phyloP scores from a whole-genome alignment of 2,329 filamentous ascomycete genomes.

The Ophiostoma quercus region DNA sequence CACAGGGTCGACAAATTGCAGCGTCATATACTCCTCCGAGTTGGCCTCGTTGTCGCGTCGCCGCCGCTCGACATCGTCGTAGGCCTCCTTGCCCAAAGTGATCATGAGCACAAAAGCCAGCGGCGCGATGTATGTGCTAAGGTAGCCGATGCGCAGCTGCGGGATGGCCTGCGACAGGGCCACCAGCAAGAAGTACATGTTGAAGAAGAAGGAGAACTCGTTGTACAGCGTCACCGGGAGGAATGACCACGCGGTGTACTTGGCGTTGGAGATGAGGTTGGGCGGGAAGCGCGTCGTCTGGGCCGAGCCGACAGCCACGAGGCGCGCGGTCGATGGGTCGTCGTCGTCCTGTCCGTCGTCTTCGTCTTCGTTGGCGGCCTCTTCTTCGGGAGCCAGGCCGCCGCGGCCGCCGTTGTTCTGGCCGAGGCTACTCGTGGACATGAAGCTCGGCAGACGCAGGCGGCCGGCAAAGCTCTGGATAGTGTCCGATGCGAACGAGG shows the following conservation, averaged over 20 bases:
- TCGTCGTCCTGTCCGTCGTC: constrained; percentile 43
- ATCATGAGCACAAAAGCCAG: constrained; percentile 87
- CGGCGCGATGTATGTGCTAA: constrained; percentile 90
- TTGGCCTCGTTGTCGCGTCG: constrained; percentile 90
- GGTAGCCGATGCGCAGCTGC: constrained; percentile 82
- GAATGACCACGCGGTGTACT: constrained; percentile 94
- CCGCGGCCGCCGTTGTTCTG: constrained; percentile 30
- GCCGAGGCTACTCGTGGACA: constrained; percentile 40
- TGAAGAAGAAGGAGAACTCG: constrained; percentile 99
- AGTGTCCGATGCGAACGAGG: constrained; percentile 40
- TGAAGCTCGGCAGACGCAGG: constrained; percentile 63
- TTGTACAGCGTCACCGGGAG: constrained; percentile 93
- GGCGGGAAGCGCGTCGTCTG: constrained; percentile 76
- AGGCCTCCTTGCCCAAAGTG: constrained; percentile 91
- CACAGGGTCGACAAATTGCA: constrained; percentile 61
- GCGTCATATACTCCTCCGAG: constrained; percentile 76
- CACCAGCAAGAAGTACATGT: constrained; percentile 96
- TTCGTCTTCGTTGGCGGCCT: constrained; percentile 44
- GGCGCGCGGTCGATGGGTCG: constrained; percentile 65
- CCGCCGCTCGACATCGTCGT: constrained; percentile 83
- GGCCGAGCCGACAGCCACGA: constrained; percentile 66
- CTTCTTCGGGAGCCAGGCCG: constrained; percentile 30
- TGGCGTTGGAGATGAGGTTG: constrained; percentile 92
- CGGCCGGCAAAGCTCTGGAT: constrained; percentile 44
- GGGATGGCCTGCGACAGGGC: constrained; percentile 91